These are phyloP conservation scores for Diospyros kaki DNA, from an alignment of 148 eudicot genomes.

Conservation along the genomic window DNA sequence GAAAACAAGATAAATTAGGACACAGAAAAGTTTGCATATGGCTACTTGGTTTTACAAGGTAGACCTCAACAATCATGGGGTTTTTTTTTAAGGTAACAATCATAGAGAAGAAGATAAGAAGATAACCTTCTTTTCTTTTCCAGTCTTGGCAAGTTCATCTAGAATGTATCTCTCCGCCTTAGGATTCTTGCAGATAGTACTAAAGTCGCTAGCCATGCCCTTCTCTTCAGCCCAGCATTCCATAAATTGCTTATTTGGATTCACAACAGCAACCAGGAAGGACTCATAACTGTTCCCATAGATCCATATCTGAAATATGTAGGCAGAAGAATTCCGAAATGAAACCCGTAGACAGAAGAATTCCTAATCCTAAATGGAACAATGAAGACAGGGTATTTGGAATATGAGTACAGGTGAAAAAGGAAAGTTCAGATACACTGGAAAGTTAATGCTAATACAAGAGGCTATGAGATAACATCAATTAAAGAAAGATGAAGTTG, in stretches of 20 bases:
- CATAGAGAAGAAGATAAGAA: background rate
- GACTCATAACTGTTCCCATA: slow-evolving; percentile 93
- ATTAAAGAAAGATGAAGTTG: too few species aligned
- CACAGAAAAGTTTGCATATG: background rate
- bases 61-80: background rate
- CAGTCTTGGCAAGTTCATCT: slow-evolving; percentile 51
- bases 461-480: too few species aligned
- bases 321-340: background rate
- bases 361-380: too few species aligned
- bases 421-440: too few species aligned
- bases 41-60: background rate
- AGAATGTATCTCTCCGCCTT: slow-evolving; percentile 57
- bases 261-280: slow-evolving; percentile 73
- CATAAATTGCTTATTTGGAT: slow-evolving; percentile 61
- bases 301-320: slow-evolving; percentile 66
- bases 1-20: slow-evolving; percentile 7
- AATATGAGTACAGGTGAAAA: too few species aligned
- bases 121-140: slow-evolving; percentile 70
- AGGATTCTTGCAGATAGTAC: slow-evolving; percentile 52
- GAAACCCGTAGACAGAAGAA: background rate
- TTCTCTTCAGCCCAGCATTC: slow-evolving; percentile 69
- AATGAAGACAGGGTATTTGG: too few species aligned
- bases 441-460: too few species aligned
- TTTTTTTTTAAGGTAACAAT: background rate
- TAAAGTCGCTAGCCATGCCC: slow-evolving; percentile 49